A percentile compares a stretch with the other conserved stretches of the same genome.
Conservation (phyloP, 2,329 filamentous ascomycete species). For the Drechslera avenae region DNA sequence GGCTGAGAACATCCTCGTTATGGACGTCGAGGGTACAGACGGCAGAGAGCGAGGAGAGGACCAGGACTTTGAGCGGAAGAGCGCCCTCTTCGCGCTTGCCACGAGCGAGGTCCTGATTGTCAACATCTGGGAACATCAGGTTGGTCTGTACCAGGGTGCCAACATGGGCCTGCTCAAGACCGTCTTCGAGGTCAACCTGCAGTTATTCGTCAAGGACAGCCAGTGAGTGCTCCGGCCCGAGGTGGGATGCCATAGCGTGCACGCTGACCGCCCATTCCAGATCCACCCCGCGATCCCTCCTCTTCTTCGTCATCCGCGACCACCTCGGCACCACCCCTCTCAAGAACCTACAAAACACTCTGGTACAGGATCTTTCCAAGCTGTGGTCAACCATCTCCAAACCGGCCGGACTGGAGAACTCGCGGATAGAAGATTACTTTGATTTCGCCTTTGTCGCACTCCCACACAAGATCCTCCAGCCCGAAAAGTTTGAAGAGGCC, state of each 20-base stretch:
- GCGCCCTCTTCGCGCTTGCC: conserved; percentile 92
- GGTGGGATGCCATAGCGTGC: background rate
- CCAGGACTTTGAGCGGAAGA: conserved; percentile 98
- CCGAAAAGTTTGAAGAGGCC: conserved; percentile 84
- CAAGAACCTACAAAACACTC: conserved; percentile 84
- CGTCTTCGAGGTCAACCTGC: conserved; percentile 97
- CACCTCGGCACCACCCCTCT: conserved; percentile 92
- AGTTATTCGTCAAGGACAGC: conserved; percentile 94
- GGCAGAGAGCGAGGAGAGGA: conserved; percentile 95
- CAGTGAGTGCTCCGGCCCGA: conserved; percentile 65
- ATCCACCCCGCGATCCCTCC: conserved; percentile 83
- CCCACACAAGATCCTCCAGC: conserved; percentile 95
- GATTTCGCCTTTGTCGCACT: conserved; percentile 96
- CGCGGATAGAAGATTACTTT: conserved; percentile 94
- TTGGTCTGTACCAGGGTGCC: conserved; percentile 95
- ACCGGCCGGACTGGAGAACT: conserved; percentile 83
- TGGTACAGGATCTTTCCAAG: conserved; percentile 86
- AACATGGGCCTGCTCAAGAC: conserved; percentile 99
- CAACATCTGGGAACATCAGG: conserved; percentile 99
- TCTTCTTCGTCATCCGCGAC: conserved; percentile 99
- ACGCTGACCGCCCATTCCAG: conserved; percentile 53
- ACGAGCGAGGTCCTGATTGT: conserved; percentile 98
- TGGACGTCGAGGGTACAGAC: conserved; percentile 99
- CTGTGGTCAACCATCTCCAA: conserved; percentile 95
- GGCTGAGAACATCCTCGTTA: conserved; percentile 97